Evolutionary conservation across 805 yeast species (phyloP).

Genomic region (Pichia cabralensis): DNA sequence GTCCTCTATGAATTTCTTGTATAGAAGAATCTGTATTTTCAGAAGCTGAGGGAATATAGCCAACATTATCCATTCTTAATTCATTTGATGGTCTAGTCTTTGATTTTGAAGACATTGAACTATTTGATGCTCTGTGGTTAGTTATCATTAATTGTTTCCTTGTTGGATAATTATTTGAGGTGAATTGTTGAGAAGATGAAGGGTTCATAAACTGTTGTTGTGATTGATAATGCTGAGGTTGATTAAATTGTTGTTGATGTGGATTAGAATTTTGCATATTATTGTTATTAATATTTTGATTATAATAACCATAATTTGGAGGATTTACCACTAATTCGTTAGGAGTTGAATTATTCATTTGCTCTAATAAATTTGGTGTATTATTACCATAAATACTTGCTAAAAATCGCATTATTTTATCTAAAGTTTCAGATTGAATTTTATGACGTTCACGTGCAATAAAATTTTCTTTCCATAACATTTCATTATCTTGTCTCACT

Average conservation of each 20-base stretch:
- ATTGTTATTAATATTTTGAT: neutral
- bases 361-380: conserved; percentile 30
- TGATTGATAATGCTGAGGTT: no score
- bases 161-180: neutral
- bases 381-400: conserved; percentile 73
- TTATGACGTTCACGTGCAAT: conserved; percentile 77
- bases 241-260: neutral
- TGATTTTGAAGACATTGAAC: conserved; percentile 1
- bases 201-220: no score
- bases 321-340: conserved; percentile 10
- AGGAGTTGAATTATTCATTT: conserved; percentile 10
- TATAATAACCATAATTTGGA: neutral
- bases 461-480: conserved; percentile 85
- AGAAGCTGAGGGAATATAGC: conserved; percentile 2
- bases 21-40: conserved; percentile 13
- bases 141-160: conserved; percentile 20
- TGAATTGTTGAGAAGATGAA: no score
- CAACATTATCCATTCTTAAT: conserved; percentile 4
- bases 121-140: no score
- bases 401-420: conserved; percentile 76
- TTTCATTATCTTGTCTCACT: conserved; percentile 76
- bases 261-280: no score
- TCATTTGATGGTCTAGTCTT: conserved; percentile 7
- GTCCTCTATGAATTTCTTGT: conserved; percentile 24
- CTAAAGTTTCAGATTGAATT: conserved; percentile 79